phyloP scores from a whole-genome alignment of 116 monocot genomes.

The Dioscorea cayenensis region DNA sequence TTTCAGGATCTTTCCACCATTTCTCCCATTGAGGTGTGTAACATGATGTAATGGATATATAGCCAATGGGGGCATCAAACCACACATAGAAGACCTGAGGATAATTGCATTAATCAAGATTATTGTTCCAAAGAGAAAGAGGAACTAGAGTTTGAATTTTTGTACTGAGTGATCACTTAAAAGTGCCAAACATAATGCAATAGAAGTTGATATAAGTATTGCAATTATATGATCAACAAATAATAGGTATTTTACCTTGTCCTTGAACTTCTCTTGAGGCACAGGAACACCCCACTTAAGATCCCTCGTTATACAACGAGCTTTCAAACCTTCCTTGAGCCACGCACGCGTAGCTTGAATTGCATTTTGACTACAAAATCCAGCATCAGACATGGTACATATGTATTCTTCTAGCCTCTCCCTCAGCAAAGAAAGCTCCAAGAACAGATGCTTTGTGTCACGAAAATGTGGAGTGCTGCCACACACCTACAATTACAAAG shows the following conservation, averaged over 20 bases:
- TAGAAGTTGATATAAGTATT: too few species aligned
- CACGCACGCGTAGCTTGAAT: constrained; percentile 87
- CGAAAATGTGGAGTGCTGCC: constrained; percentile 51
- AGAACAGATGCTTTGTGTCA: constrained; percentile 83
- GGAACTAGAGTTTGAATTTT: neutral
- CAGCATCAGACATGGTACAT: constrained; percentile 50
- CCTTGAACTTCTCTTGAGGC: constrained; percentile 82
- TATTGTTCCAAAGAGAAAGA: neutral
- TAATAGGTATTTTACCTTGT: constrained; percentile 41
- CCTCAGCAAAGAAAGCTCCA: constrained; percentile 69
- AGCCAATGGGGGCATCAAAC: constrained; percentile 99
- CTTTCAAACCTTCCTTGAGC: constrained; percentile 79
- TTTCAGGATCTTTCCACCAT: constrained; percentile 94
- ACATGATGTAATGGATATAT: constrained; percentile 81
- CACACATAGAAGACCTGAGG: constrained; percentile 88
- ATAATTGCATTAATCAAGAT: neutral
- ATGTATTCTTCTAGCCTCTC: constrained; percentile 71
- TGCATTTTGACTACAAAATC: constrained; percentile 88
- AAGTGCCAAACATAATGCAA: too few species aligned
- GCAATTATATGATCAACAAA: neutral
- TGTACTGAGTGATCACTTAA: too few species aligned
- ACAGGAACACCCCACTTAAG: constrained; percentile 96
- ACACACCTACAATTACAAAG: constrained; percentile 47
- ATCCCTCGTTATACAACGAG: constrained; percentile 91
- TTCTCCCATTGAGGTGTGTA: constrained; percentile 87